These are phyloP conservation scores for Yamagishiella unicocca DNA, from an alignment of 139 green algal genomes.

Conservation along the genomic window DNA sequence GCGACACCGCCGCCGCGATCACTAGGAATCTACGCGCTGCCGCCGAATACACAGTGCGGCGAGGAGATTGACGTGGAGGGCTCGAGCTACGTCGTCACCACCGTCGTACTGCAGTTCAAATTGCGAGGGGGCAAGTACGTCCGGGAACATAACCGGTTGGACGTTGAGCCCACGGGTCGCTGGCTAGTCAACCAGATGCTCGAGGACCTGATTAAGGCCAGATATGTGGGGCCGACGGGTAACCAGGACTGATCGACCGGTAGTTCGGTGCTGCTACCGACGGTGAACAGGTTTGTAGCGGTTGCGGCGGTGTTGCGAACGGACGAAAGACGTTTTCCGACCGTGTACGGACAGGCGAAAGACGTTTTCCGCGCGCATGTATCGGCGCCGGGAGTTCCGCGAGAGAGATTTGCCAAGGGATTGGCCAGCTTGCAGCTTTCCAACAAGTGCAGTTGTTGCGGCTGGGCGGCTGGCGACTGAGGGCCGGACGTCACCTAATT, in stretches of 20 bases:
- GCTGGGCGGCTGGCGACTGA: too few species aligned
- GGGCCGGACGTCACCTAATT: too few species aligned
- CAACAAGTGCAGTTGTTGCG: too few species aligned
- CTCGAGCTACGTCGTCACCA: constrained; percentile 63
- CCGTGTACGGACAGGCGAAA: too few species aligned
- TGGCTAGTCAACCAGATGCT: constrained; percentile 53
- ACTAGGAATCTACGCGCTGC: constrained; percentile 68
- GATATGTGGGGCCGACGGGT: constrained; percentile 49
- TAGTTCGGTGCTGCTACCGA: too few species aligned
- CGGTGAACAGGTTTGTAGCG: too few species aligned
- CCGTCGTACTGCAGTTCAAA: constrained; percentile 60
- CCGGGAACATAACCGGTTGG: constrained; percentile 46
- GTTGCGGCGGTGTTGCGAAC: too few species aligned
- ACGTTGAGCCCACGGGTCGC: constrained; percentile 53
- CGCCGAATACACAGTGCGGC: constrained; percentile 67
- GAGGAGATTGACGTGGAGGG: constrained; percentile 70
- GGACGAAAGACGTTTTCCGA: too few species aligned
- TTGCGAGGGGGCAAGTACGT: constrained; percentile 56
- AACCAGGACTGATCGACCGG: constrained; percentile 35
- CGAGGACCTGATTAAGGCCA: constrained; percentile 43
- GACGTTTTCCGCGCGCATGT: too few species aligned
- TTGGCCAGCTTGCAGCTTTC: too few species aligned
- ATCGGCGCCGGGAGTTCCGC: too few species aligned
- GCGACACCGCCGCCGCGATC: constrained; percentile 57
- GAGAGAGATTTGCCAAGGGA: too few species aligned